These are phyloP conservation scores for Naganishia sp. DNA, from an alignment of 1,284 basidiomycete species.

Conservation along the genomic window DNA sequence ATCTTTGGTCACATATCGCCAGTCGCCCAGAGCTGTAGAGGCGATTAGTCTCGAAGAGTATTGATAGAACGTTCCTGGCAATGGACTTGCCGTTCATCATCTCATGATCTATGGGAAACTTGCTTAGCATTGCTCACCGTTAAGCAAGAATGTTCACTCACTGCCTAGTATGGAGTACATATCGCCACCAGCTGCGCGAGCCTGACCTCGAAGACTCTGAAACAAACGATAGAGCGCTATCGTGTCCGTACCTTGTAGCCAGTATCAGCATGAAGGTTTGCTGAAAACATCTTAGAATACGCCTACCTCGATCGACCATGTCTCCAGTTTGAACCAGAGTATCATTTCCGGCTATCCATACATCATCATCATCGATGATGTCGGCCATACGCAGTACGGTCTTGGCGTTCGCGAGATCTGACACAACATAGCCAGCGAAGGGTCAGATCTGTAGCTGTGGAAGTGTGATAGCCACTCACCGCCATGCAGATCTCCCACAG, in stretches of 20 bases:
- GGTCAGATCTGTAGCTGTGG: background rate
- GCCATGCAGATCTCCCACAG: conserved; percentile 79
- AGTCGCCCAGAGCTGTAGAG: conserved; percentile 24
- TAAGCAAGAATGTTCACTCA: conserved; percentile 10
- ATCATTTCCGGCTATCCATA: conserved; percentile 77
- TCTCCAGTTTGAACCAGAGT: conserved; percentile 90
- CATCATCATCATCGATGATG: conserved; percentile 66
- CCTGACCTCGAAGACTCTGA: conserved; percentile 76
- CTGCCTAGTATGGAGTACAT: conserved; percentile 79
- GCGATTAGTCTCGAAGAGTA: background rate
- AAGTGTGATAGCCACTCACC: conserved; percentile 47
- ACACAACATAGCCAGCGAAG: background rate
- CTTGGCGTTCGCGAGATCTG: conserved; percentile 66
- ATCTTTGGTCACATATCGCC: conserved; percentile 71
- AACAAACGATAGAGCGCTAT: conserved; percentile 78
- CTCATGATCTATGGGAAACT: conserved; percentile 42
- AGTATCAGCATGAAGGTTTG: background rate
- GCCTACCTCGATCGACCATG: conserved; percentile 73
- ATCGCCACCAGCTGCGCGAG: conserved; percentile 65
- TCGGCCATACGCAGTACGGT: conserved; percentile 74
- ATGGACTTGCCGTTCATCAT: conserved; percentile 66
- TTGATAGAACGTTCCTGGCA: background rate
- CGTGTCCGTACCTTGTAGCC: conserved; percentile 74
- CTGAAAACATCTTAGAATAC: conserved; percentile 21
- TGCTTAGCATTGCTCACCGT: background rate